Evolutionary conservation across 495 filamentous ascomycete genomes (phyloP).

Genomic region (Letharia lupina): DNA sequence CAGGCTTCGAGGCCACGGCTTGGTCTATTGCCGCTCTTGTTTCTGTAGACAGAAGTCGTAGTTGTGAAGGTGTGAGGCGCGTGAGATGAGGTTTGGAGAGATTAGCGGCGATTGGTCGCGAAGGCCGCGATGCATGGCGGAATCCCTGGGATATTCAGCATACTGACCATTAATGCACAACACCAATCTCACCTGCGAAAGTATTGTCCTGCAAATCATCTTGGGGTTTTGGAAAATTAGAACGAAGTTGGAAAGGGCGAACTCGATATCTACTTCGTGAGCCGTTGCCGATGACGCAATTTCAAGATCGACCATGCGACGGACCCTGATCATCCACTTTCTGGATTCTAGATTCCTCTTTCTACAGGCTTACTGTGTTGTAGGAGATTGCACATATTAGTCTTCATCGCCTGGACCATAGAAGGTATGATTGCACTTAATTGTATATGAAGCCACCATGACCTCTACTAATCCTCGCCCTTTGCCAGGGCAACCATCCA

Average conservation of each 20-base stretch:
- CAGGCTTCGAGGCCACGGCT: slow-evolving; percentile 72
- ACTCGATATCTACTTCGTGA: not conserved
- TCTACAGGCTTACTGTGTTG: not conserved
- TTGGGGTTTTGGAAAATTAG: not conserved
- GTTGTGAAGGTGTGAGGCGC: slow-evolving; percentile 31
- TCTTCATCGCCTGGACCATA: not conserved
- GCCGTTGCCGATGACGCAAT: slow-evolving; percentile 12
- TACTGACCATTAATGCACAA: not conserved
- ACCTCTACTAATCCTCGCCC: not conserved
- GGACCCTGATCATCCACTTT: too few relatives aligned
- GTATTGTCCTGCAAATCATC: slow-evolving; percentile 36
- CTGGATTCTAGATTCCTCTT: not conserved
- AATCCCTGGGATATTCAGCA: slow-evolving; percentile 29
- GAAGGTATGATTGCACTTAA: not conserved
- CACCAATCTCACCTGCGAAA: slow-evolving; percentile 30
- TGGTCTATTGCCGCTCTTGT: slow-evolving; percentile 76
- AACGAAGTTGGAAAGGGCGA: not conserved
- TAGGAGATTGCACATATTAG: not conserved
- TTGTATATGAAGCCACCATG: slow-evolving; percentile 3
- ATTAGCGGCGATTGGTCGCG: slow-evolving; percentile 13
- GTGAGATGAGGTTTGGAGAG: slow-evolving; percentile 24
- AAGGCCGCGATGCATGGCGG: slow-evolving; percentile 30
- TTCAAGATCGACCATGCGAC: not conserved
- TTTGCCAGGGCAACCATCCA: not conserved
- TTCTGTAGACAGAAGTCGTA: slow-evolving; percentile 67